phyloP scores from a whole-genome alignment of 768 basidiomycete genomes.

The Rhizopogon vinicolor region DNA sequence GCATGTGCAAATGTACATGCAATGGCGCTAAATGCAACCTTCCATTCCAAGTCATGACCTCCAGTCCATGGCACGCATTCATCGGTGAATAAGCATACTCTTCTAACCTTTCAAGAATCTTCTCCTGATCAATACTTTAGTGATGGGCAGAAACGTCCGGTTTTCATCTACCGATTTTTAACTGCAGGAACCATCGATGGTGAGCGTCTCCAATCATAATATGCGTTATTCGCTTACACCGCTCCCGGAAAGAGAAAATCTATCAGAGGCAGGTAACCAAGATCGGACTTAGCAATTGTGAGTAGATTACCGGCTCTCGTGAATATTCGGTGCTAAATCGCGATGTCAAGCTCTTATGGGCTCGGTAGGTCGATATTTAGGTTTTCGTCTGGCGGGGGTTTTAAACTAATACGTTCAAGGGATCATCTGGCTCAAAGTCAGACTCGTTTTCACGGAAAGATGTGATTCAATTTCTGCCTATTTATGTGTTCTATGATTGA shows the following conservation, averaged over 20 bases:
- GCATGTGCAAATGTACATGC: neutral
- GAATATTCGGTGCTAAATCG: neutral
- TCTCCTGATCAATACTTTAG: slow-evolving; percentile 34
- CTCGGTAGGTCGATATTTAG: slow-evolving; percentile 36
- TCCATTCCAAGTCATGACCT: slow-evolving; percentile 64
- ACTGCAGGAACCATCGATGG: slow-evolving; percentile 91
- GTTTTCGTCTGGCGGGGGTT: neutral
- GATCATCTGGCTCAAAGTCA: slow-evolving; percentile 53
- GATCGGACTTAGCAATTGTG: slow-evolving; percentile 83
- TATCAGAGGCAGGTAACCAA: slow-evolving; percentile 95
- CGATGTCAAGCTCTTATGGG: slow-evolving; percentile 60
- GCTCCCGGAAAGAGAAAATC: slow-evolving; percentile 64
- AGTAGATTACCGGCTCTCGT: slow-evolving; percentile 24
- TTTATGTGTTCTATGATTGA: neutral
- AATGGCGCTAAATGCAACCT: neutral
- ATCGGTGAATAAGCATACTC: slow-evolving; percentile 50
- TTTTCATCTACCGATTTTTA: slow-evolving; percentile 85
- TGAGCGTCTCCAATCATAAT: slow-evolving; percentile 19
- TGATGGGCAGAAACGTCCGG: slow-evolving; percentile 90
- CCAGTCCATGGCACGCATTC: slow-evolving; percentile 97
- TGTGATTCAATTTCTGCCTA: slow-evolving; percentile 37
- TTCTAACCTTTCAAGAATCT: neutral
- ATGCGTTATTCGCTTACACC: slow-evolving; percentile 1
- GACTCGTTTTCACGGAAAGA: slow-evolving; percentile 88
- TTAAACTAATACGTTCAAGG: slow-evolving; percentile 25